Percentiles rank a stretch among this genome's conserved stretches.
phyloP scores from a whole-genome alignment of 148 eudicot genomes.

The Camellia japonica region DNA sequence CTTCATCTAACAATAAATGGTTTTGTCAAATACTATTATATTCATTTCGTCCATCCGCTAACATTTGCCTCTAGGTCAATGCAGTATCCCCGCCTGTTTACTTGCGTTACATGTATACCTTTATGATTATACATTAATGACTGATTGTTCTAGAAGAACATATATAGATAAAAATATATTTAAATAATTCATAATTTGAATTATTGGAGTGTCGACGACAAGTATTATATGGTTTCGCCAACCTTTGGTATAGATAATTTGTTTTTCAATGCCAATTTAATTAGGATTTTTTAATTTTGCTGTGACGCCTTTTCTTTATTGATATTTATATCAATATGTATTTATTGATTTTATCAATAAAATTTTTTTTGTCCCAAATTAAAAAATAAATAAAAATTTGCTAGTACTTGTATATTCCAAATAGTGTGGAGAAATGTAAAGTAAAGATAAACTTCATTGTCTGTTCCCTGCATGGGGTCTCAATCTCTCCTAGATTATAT shows the following conservation, averaged over 20 bases:
- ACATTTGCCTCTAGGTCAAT: background rate
- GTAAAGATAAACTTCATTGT: background rate
- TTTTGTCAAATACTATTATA: conserved; percentile 6
- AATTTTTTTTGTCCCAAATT: too few relatives aligned
- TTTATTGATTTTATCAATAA: too few relatives aligned
- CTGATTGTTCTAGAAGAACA: background rate
- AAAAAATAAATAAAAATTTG: too few relatives aligned
- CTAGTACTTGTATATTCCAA: background rate
- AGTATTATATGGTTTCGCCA: background rate
- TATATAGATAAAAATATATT: too few relatives aligned
- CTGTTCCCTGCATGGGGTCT: conserved; percentile 4
- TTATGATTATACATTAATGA: background rate
- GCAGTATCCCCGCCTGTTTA: background rate
- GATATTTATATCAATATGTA: too few relatives aligned
- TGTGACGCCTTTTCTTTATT: too few relatives aligned
- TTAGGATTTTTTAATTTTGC: too few relatives aligned
- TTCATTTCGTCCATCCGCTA: background rate
- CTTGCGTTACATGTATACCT: conserved; percentile 1
- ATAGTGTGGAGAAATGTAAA: background rate
- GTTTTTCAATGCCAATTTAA: too few relatives aligned
- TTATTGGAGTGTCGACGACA: background rate
- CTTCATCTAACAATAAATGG: conserved; percentile 8
- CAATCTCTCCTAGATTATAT: background rate
- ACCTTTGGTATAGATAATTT: too few relatives aligned
- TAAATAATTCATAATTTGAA: background rate